Percentiles rank a stretch among this genome's conserved stretches.
These are phyloP conservation scores for Baorangia bicolor DNA, from an alignment of 768 basidiomycete species.

Conservation along the genomic window DNA sequence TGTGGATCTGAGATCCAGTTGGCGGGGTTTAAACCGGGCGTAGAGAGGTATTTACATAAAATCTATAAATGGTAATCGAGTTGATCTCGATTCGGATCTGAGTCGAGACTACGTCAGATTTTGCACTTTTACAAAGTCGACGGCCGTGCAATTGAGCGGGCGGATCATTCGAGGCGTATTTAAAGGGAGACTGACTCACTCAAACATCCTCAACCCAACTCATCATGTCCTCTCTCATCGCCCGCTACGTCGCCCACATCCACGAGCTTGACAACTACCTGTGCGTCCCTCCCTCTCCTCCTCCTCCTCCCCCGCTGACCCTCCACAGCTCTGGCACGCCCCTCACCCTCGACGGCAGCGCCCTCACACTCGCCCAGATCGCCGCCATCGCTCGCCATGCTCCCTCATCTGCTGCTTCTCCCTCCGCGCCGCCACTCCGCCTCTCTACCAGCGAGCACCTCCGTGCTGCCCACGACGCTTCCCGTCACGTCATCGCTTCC, in stretches of 20 bases:
- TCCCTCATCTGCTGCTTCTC: slow-evolving; percentile 42
- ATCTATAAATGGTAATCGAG: not conserved
- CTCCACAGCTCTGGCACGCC: slow-evolving; percentile 54
- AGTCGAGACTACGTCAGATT: slow-evolving; percentile 17
- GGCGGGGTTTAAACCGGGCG: slow-evolving; percentile 1
- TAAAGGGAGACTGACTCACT: not conserved
- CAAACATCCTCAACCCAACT: not conserved
- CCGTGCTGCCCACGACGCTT: slow-evolving; percentile 55
- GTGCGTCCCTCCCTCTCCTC: slow-evolving; percentile 37
- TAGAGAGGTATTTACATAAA: not conserved
- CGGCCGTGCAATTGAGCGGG: slow-evolving; percentile 4
- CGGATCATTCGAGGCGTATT: slow-evolving; percentile 14
- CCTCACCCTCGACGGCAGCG: slow-evolving; percentile 66
- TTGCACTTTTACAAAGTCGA: slow-evolving; percentile 7
- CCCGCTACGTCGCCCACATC: slow-evolving; percentile 56
- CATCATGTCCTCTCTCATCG: slow-evolving; percentile 39
- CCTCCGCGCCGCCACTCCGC: slow-evolving; percentile 18
- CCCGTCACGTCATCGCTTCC: slow-evolving; percentile 59
- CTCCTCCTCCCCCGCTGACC: not conserved
- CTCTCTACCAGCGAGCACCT: slow-evolving; percentile 29
- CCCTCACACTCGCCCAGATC: slow-evolving; percentile 72
- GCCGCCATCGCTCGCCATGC: slow-evolving; percentile 68
- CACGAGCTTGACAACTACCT: slow-evolving; percentile 64
- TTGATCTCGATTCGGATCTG: slow-evolving; percentile 18
- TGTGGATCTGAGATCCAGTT: slow-evolving; percentile 16